Base-by-base conservation (phyloP, 768 basidiomycete genomes). In the Suillus discolor region DNA sequence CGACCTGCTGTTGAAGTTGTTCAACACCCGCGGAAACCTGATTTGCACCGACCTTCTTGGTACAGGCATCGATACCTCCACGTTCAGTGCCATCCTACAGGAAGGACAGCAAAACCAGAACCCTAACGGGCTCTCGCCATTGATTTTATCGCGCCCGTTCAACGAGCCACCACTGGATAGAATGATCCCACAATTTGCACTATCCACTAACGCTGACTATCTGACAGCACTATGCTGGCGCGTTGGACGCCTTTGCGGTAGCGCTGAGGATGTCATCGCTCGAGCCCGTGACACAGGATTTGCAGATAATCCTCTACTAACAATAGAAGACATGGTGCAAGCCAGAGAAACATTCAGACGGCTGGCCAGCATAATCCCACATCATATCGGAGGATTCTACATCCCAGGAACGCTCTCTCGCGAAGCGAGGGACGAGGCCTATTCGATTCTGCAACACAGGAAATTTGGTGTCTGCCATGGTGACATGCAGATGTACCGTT, bases 401-500 rank as follows among this genome's bases (percentile, higher is more conserved):
- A 62, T 76, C 41, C 75, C 75, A 16, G 61, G 61, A 18, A 66
- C 68, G 59, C 70, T 76, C 49, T 70, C 74, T 7, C 63, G 61
- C 31, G 61, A 68, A 44, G 76, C 75, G 20, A 71, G 72, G 31
- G 62, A 72, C 42, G 66, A 62, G 53, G 74, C 71, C 31, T 68
- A 68, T 60, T 60, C 61, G 28, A 71, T 77, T 13, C 57, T 76
- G 54, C 71, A 71, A 66, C 68, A 68, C 67, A 64, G 49, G 25
- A 64, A 68, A 20, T 76, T 71, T 51, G 75, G 76, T 25, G 69
- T 76, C 36, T 64, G 65, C 28, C 75, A 76, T 57, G 62, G 67
- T 53, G 75, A 77, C 59, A 77, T 76, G 75, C 65, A 73, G 44
- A 77, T 76, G 73, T 39, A 62, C 28, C 75, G 75, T 39, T 77